phyloP scores from a whole-genome alignment of 768 basidiomycete species.

The Kwoniella mangroviensis region DNA sequence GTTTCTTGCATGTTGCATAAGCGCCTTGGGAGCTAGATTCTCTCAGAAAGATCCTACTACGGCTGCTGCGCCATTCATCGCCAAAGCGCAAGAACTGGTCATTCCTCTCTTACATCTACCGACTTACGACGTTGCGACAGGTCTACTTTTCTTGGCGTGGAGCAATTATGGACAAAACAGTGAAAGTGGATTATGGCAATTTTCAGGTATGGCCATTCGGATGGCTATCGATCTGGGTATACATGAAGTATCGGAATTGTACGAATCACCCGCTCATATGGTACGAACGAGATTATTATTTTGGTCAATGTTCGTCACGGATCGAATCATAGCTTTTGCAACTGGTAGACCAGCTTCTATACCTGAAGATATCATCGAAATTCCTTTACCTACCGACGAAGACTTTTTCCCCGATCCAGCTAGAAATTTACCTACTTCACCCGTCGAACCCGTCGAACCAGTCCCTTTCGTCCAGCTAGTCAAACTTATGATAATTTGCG shows the following conservation, averaged over 20 bases:
- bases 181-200: conserved; percentile 54
- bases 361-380: conserved; percentile 53
- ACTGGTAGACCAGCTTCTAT: conserved; percentile 45
- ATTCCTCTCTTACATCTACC: conserved; percentile 54
- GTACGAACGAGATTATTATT: conserved; percentile 49
- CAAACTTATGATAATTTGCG: conserved; percentile 55
- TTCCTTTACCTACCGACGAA: conserved; percentile 51
- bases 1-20: conserved; percentile 52
- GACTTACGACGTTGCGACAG: conserved; percentile 49
- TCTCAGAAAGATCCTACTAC: conserved; percentile 29
- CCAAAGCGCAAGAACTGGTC: conserved; percentile 53
- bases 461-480: conserved; percentile 53
- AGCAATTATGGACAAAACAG: conserved; percentile 51
- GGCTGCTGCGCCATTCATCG: conserved; percentile 51
- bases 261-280: conserved; percentile 52
- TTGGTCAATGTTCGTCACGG: conserved; percentile 54
- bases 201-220: conserved; percentile 51
- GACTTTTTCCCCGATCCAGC: conserved; percentile 54
- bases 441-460: conserved; percentile 39
- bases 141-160: conserved; percentile 52
- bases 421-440: conserved; percentile 33
- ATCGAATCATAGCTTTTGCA: conserved; percentile 52
- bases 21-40: conserved; percentile 50
- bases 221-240: conserved; percentile 54
- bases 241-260: conserved; percentile 51